These are phyloP conservation scores for Alternaria arbusti DNA, from an alignment of 2,329 filamentous ascomycete genomes.

Conservation along the genomic window DNA sequence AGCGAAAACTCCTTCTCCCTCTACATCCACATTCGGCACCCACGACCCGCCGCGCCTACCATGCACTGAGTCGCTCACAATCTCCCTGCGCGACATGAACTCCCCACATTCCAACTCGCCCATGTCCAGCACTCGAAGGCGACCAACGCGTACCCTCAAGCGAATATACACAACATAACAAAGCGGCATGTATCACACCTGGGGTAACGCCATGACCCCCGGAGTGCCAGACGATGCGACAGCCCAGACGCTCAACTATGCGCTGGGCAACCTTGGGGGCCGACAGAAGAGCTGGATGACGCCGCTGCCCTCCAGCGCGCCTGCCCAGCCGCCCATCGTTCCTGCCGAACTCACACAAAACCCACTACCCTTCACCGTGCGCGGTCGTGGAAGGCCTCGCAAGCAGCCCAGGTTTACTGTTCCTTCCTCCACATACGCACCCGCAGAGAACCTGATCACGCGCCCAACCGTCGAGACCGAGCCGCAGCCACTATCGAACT, in stretches of 20 bases:
- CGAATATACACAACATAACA: neutral
- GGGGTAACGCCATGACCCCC: constrained; percentile 15
- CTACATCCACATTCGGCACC: neutral
- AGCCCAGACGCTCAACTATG: constrained; percentile 32
- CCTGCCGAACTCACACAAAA: neutral
- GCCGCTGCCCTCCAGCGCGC: neutral
- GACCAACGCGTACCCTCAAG: neutral
- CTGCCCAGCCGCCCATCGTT: neutral
- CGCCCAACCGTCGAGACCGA: constrained; percentile 11
- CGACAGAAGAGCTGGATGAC: constrained; percentile 44
- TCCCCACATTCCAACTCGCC: constrained; percentile 18
- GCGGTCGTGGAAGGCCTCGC: constrained; percentile 18
- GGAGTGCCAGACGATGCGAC: constrained; percentile 15
- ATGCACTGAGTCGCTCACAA: neutral
- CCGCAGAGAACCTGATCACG: neutral
- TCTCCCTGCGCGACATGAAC: constrained; percentile 21
- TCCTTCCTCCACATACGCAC: neutral
- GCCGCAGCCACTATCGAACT: constrained; percentile 35
- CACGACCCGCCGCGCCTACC: neutral
- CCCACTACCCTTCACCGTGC: constrained; percentile 6
- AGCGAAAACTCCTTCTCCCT: neutral
- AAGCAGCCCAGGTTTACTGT: constrained; percentile 4
- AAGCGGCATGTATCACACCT: neutral
- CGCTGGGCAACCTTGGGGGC: constrained; percentile 40
- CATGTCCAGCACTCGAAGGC: constrained; percentile 13